phyloP scores from a whole-genome alignment of 371 early-diverging fungal species.

The Choanephora cucurbitarum region DNA sequence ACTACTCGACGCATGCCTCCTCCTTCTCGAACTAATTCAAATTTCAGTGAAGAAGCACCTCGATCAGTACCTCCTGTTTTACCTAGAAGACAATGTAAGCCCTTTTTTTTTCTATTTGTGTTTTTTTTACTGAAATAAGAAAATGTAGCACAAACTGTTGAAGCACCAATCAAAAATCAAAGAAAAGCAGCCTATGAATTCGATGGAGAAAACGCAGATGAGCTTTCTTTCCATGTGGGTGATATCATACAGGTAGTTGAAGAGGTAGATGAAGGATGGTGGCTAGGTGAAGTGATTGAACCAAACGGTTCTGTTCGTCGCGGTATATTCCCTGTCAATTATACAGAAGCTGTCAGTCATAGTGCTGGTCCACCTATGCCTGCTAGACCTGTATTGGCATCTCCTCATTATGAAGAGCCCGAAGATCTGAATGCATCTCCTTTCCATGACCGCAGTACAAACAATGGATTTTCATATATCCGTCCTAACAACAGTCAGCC shows the following conservation, averaged over 20 bases:
- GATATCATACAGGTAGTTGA: constrained; percentile 77
- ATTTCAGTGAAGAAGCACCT: constrained; percentile 11
- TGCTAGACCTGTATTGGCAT: constrained; percentile 9
- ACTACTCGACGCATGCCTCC: constrained; percentile 8
- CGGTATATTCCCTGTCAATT: constrained; percentile 85
- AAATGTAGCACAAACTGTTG: constrained; percentile 23
- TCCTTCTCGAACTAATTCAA: constrained; percentile 12
- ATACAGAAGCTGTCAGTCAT: constrained; percentile 50
- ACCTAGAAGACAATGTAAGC: constrained; percentile 28
- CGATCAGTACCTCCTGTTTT: constrained; percentile 23
- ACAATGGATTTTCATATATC: constrained; percentile 4
- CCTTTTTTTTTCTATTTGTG: neutral
- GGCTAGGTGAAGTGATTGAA: constrained; percentile 73
- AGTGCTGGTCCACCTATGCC: constrained; percentile 21
- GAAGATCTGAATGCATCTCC: constrained; percentile 6
- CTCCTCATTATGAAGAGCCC: constrained; percentile 3
- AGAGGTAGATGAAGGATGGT: constrained; percentile 86
- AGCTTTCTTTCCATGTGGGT: constrained; percentile 67
- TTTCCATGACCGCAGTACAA: constrained; percentile 4
- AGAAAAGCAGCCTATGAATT: constrained; percentile 62
- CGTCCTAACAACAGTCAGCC: constrained; percentile 9
- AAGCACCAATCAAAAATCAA: neutral
- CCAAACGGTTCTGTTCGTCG: constrained; percentile 18
- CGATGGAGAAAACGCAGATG: constrained; percentile 63
- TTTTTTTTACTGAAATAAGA: too few relatives aligned